phyloP scores from a whole-genome alignment of 2,329 filamentous ascomycete species.

The Lasiodiplodia gonubiensis region DNA sequence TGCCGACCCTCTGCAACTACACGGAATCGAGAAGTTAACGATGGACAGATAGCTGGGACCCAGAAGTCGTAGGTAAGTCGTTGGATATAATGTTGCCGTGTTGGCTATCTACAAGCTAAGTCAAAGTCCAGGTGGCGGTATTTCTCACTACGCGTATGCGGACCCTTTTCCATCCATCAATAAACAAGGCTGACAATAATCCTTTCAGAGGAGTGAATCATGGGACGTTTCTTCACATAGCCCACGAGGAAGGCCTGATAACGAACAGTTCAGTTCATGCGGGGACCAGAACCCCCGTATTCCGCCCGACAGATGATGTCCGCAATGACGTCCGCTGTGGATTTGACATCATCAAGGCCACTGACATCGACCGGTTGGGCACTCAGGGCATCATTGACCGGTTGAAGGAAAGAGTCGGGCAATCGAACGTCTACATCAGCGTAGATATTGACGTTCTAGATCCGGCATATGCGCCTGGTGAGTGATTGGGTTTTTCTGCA shows the following conservation, averaged over 20 bases:
- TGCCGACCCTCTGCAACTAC: too few species aligned
- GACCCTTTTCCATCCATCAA: neutral
- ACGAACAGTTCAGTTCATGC: constrained; percentile 65
- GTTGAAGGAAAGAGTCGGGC: constrained; percentile 57
- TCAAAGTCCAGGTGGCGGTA: neutral
- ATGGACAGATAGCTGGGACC: constrained; percentile 60
- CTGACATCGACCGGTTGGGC: constrained; percentile 58
- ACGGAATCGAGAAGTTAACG: neutral
- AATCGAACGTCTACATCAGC: constrained; percentile 61
- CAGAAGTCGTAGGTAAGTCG: constrained; percentile 32
- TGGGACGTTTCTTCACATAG: constrained; percentile 66
- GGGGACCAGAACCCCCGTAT: constrained; percentile 63
- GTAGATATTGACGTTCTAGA: constrained; percentile 65
- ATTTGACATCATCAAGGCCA: constrained; percentile 62
- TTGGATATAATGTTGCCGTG: neutral
- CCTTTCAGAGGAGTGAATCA: constrained; percentile 58
- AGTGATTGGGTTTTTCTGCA: constrained; percentile 25
- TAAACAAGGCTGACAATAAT: constrained; percentile 32
- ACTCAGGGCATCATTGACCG: constrained; percentile 41
- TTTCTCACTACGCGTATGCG: neutral
- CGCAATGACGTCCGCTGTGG: constrained; percentile 64
- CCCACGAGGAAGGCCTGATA: constrained; percentile 63
- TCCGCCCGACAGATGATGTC: constrained; percentile 57
- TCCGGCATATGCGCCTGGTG: constrained; percentile 60
- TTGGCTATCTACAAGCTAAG: neutral